These are phyloP conservation scores for Aspergillus caelatus DNA, from an alignment of 2,329 filamentous ascomycete genomes.

Conservation along the genomic window DNA sequence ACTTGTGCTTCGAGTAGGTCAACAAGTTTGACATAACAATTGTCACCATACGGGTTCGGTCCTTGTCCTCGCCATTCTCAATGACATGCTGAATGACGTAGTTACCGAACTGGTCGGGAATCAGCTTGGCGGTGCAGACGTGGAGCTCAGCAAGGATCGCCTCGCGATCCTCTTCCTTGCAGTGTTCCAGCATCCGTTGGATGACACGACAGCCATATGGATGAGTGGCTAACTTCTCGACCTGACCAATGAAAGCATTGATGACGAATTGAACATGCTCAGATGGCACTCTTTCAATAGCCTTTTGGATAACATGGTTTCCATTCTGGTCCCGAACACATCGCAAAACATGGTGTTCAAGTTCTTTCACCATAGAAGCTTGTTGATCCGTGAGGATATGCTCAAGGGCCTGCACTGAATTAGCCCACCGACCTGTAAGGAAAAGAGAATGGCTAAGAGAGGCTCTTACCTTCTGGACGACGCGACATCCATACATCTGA, in stretches of 20 bases:
- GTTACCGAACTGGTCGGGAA: slow-evolving; percentile 89
- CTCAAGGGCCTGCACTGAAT: slow-evolving; percentile 71
- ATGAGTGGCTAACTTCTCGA: slow-evolving; percentile 74
- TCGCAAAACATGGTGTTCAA: slow-evolving; percentile 73
- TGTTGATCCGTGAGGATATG: slow-evolving; percentile 92
- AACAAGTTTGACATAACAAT: slow-evolving; percentile 74
- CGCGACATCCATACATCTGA: slow-evolving; percentile 91
- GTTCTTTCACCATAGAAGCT: slow-evolving; percentile 77
- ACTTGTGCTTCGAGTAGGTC: slow-evolving; percentile 87
- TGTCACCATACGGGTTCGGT: slow-evolving; percentile 72
- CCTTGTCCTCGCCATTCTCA: slow-evolving; percentile 71
- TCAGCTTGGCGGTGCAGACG: slow-evolving; percentile 68
- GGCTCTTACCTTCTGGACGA: slow-evolving; percentile 81
- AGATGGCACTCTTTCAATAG: slow-evolving; percentile 77
- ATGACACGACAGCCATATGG: slow-evolving; percentile 90
- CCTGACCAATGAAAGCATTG: slow-evolving; percentile 74
- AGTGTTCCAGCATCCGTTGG: slow-evolving; percentile 86
- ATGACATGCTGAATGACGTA: slow-evolving; percentile 96
- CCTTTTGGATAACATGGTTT: slow-evolving; percentile 95
- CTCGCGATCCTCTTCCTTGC: slow-evolving; percentile 69
- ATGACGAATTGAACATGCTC: slow-evolving; percentile 85
- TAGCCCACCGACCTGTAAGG: slow-evolving; percentile 15
- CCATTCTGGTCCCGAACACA: slow-evolving; percentile 88
- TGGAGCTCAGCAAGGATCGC: slow-evolving; percentile 80
- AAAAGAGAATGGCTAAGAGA: not conserved